Percentiles rank a stretch among this genome's conserved stretches.
phyloP scores from a whole-genome alignment of 345 rosid genomes.

The Eucalyptus curtisii region DNA sequence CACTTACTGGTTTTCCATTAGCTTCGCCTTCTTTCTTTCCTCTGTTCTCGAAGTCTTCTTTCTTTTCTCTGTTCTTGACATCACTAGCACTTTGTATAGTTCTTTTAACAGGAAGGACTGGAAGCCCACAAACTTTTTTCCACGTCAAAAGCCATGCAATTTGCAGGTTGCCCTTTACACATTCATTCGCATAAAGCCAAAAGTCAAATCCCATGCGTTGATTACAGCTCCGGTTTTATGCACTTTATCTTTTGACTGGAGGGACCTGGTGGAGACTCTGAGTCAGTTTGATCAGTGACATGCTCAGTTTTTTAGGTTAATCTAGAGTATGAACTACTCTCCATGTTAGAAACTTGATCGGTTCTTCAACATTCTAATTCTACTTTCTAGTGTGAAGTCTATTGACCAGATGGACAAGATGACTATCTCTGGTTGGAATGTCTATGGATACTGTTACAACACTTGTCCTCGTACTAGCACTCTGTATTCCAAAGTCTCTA shows the following conservation, averaged over 20 bases:
- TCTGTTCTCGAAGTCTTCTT: too few species aligned
- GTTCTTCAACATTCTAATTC: not conserved
- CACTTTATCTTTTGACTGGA: not conserved
- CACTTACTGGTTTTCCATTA: too few species aligned
- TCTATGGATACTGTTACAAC: not conserved
- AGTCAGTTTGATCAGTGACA: not conserved
- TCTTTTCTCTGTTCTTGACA: too few species aligned
- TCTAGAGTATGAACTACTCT: not conserved
- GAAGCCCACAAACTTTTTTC: not conserved
- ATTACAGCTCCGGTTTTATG: not conserved
- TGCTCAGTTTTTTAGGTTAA: not conserved
- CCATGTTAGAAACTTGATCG: not conserved
- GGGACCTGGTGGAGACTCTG: not conserved
- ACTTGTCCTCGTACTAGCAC: not conserved
- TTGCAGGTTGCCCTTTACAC: not conserved
- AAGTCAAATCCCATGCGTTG: not conserved
- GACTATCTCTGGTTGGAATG: not conserved
- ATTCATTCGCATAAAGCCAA: not conserved
- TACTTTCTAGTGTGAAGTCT: not conserved
- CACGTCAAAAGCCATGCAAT: not conserved
- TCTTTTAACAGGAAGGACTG: too few species aligned
- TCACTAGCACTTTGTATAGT: too few species aligned
- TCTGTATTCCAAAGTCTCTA: not conserved
- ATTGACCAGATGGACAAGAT: not conserved
- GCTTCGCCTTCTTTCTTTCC: too few species aligned